Evolutionary conservation across 768 basidiomycete genomes (phyloP), one percentile per base, ranked within the genome.

Genomic region (Cystofilobasidium capitatum): DNA sequence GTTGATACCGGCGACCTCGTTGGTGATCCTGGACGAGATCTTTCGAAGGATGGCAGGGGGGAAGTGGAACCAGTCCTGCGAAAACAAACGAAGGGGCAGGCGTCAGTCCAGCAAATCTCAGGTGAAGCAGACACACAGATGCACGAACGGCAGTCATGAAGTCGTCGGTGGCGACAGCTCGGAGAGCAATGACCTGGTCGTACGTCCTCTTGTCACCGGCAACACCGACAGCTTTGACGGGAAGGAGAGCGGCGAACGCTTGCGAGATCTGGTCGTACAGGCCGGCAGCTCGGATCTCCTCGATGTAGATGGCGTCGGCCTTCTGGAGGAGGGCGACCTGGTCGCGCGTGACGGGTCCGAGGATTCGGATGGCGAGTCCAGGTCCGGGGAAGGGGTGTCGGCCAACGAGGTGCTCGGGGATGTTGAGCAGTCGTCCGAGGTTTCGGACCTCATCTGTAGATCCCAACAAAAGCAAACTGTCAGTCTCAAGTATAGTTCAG

Each of bases 351-450:
- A 99, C 91, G 45, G 91, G 89, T 1, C 96, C 96, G 22, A 99
- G 84, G 72, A 99, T 98, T 45, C 96, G 90, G 76, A 98, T 99
- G 24, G 94, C 93, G 62, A 98, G 87, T 55, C 94, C 96, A 5
- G 96, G 96, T 0, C 94, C 96, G 20, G 96, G 96, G 85, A 99
- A 98, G 12, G 96, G 96, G 79, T 99, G 96, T 3, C 96, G 87
- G 70, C 91, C 88, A 35, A 98, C 94, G 58, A 99, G 84, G 70
- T 88, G 89, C 1, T 86, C 85, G 24, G 96, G 94, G 74, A 99
- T 99, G 59, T 84, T 83, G 60, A 99, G 84, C 26, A 98, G 82
- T 66, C 89, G 86, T 55, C 96, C 94, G 59, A 98, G 84, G 0
- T 85, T 87, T 64, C 96, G 87, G 54, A 98, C 96, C 78, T 99